Conservation (phyloP, 2,329 filamentous ascomycete species). For the Cordyceps tenuipes region DNA sequence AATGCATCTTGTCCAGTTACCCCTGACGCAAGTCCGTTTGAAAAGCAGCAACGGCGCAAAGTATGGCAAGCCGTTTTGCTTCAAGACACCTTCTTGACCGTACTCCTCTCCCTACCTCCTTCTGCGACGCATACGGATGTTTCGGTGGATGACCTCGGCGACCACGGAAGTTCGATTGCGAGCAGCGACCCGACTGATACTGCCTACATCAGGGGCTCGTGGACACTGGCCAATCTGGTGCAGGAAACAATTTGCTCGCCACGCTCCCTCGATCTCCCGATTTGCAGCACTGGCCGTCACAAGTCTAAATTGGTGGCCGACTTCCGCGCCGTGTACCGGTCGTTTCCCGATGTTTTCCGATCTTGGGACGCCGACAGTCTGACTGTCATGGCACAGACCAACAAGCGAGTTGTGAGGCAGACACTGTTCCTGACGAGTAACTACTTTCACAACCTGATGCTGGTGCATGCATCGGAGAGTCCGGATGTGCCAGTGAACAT, state of each 20-base stretch:
- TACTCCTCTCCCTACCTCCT: conserved; percentile 68
- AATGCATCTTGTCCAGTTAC: conserved; percentile 34
- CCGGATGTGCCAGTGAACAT: conserved; percentile 56
- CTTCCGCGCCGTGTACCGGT: conserved; percentile 64
- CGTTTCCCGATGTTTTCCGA: conserved; percentile 62
- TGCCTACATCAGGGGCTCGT: conserved; percentile 66
- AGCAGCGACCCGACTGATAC: conserved; percentile 56
- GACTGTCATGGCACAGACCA: conserved; percentile 44
- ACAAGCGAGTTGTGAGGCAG: conserved; percentile 62
- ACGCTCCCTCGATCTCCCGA: conserved; percentile 63
- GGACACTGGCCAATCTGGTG: conserved; percentile 70
- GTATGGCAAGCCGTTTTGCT: conserved; percentile 75
- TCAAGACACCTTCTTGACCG: conserved; percentile 74
- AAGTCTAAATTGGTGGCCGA: conserved; percentile 62
- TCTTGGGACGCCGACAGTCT: conserved; percentile 57
- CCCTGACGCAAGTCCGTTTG: conserved; percentile 57
- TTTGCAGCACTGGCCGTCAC: conserved; percentile 59
- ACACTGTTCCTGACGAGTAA: conserved; percentile 74
- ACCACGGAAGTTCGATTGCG: conserved; percentile 51
- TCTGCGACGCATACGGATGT: conserved; percentile 75
- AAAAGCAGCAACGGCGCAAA: conserved; percentile 72
- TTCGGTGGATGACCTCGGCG: conserved; percentile 61
- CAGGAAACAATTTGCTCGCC: conserved; percentile 70
- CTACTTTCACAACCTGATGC: conserved; percentile 75
- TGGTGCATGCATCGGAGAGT: conserved; percentile 65